Evolutionary conservation across 2,329 filamentous ascomycete species (phyloP).

Genomic region (Trichoderma pleuroti): DNA sequence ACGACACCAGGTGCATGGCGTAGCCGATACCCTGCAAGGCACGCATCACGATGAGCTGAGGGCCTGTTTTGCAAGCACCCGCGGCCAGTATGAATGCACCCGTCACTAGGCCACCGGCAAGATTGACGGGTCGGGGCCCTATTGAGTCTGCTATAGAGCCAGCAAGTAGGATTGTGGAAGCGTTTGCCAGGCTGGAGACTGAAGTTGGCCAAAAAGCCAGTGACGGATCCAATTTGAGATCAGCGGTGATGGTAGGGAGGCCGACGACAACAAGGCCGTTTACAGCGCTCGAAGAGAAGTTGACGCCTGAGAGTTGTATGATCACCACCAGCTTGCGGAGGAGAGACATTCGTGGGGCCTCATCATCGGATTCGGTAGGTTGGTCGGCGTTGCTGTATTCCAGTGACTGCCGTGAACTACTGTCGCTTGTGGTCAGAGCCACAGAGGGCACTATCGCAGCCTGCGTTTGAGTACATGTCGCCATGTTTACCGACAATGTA

Average conservation of each 20-base stretch:
- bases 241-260: background rate
- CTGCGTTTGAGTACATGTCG: background rate
- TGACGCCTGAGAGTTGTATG: background rate
- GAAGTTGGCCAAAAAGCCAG: background rate
- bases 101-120: background rate
- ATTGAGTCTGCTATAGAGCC: background rate
- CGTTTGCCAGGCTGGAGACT: background rate
- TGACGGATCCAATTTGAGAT: background rate
- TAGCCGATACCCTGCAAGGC: background rate
- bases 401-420: background rate
- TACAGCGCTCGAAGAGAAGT: background rate
- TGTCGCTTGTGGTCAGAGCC: background rate
- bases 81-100: background rate
- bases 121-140: background rate
- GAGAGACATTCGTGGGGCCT: background rate
- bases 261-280: background rate
- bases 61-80: background rate
- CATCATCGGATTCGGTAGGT: background rate
- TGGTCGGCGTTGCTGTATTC: conserved; percentile 20
- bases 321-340: background rate
- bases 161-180: background rate
- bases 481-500: background rate
- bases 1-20: background rate
- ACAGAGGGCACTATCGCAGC: background rate
- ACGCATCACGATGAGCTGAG: background rate